Evolutionary conservation across 306 rosid genomes (phyloP).

Genomic region (Quercus berberidifolia): DNA sequence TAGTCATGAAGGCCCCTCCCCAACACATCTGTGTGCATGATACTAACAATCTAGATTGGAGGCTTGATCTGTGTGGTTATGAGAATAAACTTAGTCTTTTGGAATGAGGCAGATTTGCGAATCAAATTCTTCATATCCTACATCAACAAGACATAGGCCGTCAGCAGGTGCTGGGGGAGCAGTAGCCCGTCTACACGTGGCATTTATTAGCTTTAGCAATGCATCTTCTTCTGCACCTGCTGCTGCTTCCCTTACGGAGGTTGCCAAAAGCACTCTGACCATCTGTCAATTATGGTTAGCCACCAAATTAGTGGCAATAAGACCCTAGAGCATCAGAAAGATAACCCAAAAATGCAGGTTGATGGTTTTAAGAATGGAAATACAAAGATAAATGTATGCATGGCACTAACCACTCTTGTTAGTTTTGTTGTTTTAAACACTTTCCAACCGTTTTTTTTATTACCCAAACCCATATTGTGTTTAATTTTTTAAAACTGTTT

Average conservation of each 20-base stretch:
- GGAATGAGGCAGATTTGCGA: conserved; percentile 46
- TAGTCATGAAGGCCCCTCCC: too few species aligned
- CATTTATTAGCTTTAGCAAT: conserved; percentile 73
- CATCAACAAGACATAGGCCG: conserved; percentile 82
- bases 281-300: conserved; percentile 46
- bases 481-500: too few species aligned
- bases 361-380: background rate
- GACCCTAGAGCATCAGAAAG: background rate
- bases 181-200: conserved; percentile 91
- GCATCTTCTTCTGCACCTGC: conserved; percentile 86
- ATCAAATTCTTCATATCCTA: conserved; percentile 77
- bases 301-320: conserved; percentile 1
- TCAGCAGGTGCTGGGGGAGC: conserved; percentile 97
- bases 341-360: background rate
- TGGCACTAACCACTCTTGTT: too few species aligned
- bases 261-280: conserved; percentile 94
- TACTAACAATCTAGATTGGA: background rate
- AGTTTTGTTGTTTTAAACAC: too few species aligned
- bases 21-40: background rate
- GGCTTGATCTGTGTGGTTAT: background rate
- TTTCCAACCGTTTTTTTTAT: too few species aligned
- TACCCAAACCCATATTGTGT: too few species aligned
- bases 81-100: conserved; percentile 23
- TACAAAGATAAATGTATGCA: background rate
- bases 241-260: conserved; percentile 90